These are phyloP conservation scores for Vigna trinervia DNA, from an alignment of 306 rosid species.

Conservation along the genomic window DNA sequence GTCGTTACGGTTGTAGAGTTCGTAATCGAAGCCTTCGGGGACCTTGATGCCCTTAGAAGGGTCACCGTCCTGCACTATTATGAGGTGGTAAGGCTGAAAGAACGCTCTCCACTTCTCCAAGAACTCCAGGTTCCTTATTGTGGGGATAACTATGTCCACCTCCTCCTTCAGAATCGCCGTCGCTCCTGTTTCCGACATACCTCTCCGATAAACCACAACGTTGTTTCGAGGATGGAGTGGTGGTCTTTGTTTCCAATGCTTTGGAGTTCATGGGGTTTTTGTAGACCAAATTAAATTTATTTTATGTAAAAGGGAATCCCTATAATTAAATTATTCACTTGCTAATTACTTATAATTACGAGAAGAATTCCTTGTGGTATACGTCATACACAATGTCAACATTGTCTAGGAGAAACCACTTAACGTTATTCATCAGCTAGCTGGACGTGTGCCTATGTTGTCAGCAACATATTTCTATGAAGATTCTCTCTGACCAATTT, in stretches of 20 bases:
- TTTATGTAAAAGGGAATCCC: neutral
- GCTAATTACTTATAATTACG: neutral
- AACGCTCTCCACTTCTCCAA: constrained; percentile 81
- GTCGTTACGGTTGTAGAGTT: constrained; percentile 72
- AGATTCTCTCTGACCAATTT: too few relatives aligned
- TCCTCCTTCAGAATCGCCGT: constrained; percentile 69
- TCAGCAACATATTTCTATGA: neutral
- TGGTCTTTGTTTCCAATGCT: neutral
- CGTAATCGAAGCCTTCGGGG: constrained; percentile 74
- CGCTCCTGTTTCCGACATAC: neutral
- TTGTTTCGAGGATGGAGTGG: neutral
- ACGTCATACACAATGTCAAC: neutral
- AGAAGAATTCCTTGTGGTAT: neutral
- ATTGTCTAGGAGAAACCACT: neutral
- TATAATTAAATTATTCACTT: too few relatives aligned
- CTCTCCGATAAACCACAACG: neutral
- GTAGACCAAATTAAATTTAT: neutral
- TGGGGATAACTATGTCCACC: constrained; percentile 84
- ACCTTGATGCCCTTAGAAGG: constrained; percentile 69
- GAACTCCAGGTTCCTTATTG: constrained; percentile 81
- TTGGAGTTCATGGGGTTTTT: constrained; percentile 6
- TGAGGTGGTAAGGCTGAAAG: constrained; percentile 72
- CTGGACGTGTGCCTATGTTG: neutral
- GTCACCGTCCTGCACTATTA: constrained; percentile 89
- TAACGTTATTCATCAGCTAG: neutral